Evolutionary conservation across 2,329 filamentous ascomycete species (phyloP), one percentile per base, ranked within the genome.

Genomic region (Aspergillus niger): DNA sequence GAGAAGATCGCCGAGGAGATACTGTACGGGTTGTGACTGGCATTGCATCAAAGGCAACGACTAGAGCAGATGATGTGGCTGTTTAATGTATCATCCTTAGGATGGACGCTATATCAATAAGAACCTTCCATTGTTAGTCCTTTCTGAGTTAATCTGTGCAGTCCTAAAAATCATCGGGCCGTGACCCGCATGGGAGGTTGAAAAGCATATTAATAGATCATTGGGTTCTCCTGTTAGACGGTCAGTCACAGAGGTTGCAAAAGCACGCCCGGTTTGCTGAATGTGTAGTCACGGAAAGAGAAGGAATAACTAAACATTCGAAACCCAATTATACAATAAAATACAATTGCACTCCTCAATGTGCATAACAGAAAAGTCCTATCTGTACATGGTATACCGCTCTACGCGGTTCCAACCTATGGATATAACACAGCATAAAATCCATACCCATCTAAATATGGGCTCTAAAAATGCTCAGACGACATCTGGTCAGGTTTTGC

Each of bases 1-100:
- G 77, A 79, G 65, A 79, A 79, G 63, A 74, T 77, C 57, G 70
- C 71, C 8, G 70, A 67, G 48, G 67, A 60, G 2, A 65, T 67
- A 26, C 24, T 67, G 44, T 41, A 53, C 36, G 47, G 38, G 48
- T 13, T 15, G 22, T 39, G 24, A 43, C 5, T 2, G 22, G 11
- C 8, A 17, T 22, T 28, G 10, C 15, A 48, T 44, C 17, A 10
- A 32, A 43, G n/a, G 24, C 28, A 17, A 30, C 30, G 52, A n/a
- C 5, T 44, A 20, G 13, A 28, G 36, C 15, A 10, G 11, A 28
- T 44, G n/a, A 11, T 4, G 53, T 22, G 8, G 20, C 2, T 47
- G 26, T 32, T 20, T 17, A 15, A 47, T 55, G 47, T 44, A 47
- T 11, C 41, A 47, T 47, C 30, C 15, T 47, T 55, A 44, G n/a